Conservation (phyloP, 805 yeast species). For the Torulaspora microellipsoides region DNA sequence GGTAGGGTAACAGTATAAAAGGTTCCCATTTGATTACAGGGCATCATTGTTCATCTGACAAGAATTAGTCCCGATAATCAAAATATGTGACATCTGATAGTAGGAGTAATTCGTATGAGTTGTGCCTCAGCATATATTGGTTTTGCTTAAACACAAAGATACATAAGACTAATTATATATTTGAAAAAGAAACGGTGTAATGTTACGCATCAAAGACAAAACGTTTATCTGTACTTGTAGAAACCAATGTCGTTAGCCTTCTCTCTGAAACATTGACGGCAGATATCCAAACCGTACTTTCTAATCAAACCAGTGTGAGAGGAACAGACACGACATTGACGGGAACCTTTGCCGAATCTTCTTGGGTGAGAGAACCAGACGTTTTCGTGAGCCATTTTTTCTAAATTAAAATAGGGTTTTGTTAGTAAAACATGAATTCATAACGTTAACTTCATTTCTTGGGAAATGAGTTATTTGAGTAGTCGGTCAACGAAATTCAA, state of each 20-base stretch:
- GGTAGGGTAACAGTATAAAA: too few relatives aligned
- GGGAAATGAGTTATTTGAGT: too few relatives aligned
- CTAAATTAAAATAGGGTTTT: not conserved
- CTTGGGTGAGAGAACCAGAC: slow-evolving; percentile 99
- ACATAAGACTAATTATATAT: slow-evolving; percentile 6
- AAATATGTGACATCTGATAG: too few relatives aligned
- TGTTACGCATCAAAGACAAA: not conserved
- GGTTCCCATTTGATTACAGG: too few relatives aligned
- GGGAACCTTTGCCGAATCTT: slow-evolving; percentile 99
- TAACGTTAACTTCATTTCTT: too few relatives aligned
- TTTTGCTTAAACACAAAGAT: slow-evolving; percentile 6
- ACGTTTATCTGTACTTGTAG: slow-evolving; percentile 93
- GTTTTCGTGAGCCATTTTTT: slow-evolving; percentile 99
- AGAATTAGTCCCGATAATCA: too few relatives aligned
- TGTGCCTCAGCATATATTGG: slow-evolving; percentile 1
- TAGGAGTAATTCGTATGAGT: too few relatives aligned
- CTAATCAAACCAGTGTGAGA: slow-evolving; percentile 99
- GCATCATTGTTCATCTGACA: too few relatives aligned
- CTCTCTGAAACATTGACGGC: slow-evolving; percentile 99
- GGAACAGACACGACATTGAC: slow-evolving; percentile 99
- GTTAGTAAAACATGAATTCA: slow-evolving; percentile 7
- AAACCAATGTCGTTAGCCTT: slow-evolving; percentile 98
- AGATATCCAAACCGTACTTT: slow-evolving; percentile 98
- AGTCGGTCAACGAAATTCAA: too few relatives aligned
- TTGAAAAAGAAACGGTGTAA: not conserved